Conservation (phyloP, 306 rosid species). For the Psophocarpus tetragonolobus region DNA sequence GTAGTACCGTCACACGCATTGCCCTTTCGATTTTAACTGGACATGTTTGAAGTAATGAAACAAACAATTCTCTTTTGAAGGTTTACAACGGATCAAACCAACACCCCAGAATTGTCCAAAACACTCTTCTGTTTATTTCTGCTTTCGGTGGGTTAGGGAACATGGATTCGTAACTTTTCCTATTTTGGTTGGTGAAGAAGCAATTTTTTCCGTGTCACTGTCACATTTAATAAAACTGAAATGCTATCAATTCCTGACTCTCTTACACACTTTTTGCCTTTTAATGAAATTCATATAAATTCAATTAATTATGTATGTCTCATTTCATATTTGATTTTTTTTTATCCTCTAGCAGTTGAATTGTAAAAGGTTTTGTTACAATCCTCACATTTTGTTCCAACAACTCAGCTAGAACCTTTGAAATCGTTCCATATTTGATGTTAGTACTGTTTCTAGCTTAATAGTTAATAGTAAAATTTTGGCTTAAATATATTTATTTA, state of each 20-base stretch:
- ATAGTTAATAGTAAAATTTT: too few species aligned
- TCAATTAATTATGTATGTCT: not conserved
- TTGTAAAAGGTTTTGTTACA: too few species aligned
- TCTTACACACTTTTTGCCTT: not conserved
- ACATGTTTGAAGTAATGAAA: slow-evolving; percentile 30
- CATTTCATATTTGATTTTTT: too few species aligned
- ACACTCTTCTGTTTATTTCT: not conserved
- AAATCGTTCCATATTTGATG: too few species aligned
- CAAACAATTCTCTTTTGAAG: not conserved
- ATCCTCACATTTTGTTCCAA: too few species aligned
- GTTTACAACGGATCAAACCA: not conserved
- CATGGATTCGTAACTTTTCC: not conserved
- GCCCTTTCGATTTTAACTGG: slow-evolving; percentile 32
- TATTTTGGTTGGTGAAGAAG: not conserved
- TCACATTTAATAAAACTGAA: not conserved
- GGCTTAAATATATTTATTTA: too few species aligned
- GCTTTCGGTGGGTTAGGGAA: slow-evolving; percentile 7
- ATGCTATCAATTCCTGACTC: not conserved
- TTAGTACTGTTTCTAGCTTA: too few species aligned
- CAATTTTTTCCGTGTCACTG: not conserved
- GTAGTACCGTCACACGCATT: slow-evolving; percentile 17
- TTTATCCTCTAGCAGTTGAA: too few species aligned
- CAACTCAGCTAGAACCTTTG: too few species aligned
- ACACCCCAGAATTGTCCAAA: slow-evolving; percentile 7
- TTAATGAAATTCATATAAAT: not conserved